Percentiles rank a stretch among this genome's conserved stretches.
These are phyloP conservation scores for Xanthoceras sorbifolium DNA, from an alignment of 345 rosid genomes.

Conservation along the genomic window DNA sequence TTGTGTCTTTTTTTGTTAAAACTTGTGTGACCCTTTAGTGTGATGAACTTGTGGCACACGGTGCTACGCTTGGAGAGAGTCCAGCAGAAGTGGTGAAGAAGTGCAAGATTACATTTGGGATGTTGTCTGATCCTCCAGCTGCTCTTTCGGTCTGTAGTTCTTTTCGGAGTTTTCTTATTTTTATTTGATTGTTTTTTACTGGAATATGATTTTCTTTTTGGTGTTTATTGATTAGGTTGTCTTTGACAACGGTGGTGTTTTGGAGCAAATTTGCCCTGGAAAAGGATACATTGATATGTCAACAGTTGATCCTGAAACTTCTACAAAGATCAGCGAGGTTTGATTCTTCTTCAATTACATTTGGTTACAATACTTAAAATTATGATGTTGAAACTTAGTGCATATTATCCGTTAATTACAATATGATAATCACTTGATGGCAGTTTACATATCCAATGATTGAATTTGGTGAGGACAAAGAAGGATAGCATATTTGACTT, in stretches of 20 bases:
- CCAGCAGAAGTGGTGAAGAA: conserved; percentile 89
- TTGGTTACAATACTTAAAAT: not conserved
- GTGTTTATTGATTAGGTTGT: conserved; percentile 59
- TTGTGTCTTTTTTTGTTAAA: not conserved
- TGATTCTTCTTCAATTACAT: not conserved
- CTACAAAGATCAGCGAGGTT: conserved; percentile 74
- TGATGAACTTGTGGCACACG: conserved; percentile 82
- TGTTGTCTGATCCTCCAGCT: conserved; percentile 89
- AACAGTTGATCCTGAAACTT: conserved; percentile 89
- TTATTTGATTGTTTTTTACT: not conserved
- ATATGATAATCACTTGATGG: not conserved
- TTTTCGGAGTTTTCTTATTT: not conserved
- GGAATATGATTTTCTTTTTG: not conserved
- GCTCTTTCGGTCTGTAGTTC: conserved; percentile 65
- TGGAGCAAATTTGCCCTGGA: conserved; percentile 65
- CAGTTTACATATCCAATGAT: conserved; percentile 8
- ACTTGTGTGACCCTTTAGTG: conserved; percentile 46
- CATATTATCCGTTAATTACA: not conserved
- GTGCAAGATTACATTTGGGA: conserved; percentile 82
- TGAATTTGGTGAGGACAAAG: conserved; percentile 3
- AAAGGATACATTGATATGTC: conserved; percentile 96
- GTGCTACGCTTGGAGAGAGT: conserved; percentile 74
- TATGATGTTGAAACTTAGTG: not conserved
- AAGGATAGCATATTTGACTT: not conserved
- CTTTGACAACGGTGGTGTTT: conserved; percentile 78